These are phyloP conservation scores for Ceratocystis cacaofunesta DNA, from an alignment of 2,329 filamentous ascomycete genomes.

Conservation along the genomic window DNA sequence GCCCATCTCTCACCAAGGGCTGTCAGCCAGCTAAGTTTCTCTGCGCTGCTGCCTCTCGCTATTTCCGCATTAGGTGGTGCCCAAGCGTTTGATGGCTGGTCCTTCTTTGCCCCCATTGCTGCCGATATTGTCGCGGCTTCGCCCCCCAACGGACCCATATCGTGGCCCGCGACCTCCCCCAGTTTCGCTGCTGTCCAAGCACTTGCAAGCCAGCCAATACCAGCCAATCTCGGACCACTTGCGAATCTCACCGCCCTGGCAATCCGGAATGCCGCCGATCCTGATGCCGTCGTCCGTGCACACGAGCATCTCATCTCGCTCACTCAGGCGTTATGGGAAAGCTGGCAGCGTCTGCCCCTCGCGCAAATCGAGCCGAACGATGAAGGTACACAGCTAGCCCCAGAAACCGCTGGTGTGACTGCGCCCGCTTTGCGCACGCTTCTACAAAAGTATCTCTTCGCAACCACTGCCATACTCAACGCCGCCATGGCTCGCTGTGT, in stretches of 20 bases:
- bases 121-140: conserved; percentile 18
- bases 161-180: conserved; percentile 47
- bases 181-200: conserved; percentile 46
- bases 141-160: conserved; percentile 36
- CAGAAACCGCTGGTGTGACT: conserved; percentile 50
- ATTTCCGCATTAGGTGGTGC: conserved; percentile 52
- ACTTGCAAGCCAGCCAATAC: conserved; percentile 45
- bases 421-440: conserved; percentile 61
- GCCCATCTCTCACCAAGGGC: conserved; percentile 50
- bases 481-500: conserved; percentile 52
- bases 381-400: conserved; percentile 46
- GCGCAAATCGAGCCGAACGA: conserved; percentile 56
- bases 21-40: conserved; percentile 46
- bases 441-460: conserved; percentile 61
- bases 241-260: conserved; percentile 51
- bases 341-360: conserved; percentile 62
- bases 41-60: conserved; percentile 54
- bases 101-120: conserved; percentile 53
- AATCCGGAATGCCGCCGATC: conserved; percentile 38
- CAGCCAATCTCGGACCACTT: conserved; percentile 52
- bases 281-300: conserved; percentile 31
- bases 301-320: conserved; percentile 54
- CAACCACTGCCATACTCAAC: conserved; percentile 58
- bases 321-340: conserved; percentile 47
- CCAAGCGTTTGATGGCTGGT: conserved; percentile 61